These are phyloP conservation scores for Cladosporium halotolerans DNA, from an alignment of 2,329 filamentous ascomycete genomes.

Conservation along the genomic window DNA sequence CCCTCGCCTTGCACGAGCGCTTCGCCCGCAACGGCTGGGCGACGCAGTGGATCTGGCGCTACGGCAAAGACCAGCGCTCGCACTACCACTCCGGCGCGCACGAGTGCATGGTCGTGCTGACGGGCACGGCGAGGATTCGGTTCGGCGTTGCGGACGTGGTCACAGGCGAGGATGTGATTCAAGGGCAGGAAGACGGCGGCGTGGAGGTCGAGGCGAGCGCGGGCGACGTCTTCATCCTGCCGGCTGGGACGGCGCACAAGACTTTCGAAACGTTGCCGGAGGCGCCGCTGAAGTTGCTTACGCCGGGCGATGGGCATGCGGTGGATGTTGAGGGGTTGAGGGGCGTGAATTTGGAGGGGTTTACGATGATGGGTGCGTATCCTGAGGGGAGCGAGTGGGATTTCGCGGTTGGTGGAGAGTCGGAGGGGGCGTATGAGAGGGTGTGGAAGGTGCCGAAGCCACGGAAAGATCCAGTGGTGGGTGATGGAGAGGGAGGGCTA, in stretches of 20 bases:
- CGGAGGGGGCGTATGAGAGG: slow-evolving; percentile 28
- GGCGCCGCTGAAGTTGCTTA: slow-evolving; percentile 36
- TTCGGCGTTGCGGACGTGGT: slow-evolving; percentile 49
- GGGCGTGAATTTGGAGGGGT: slow-evolving; percentile 36
- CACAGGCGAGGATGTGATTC: slow-evolving; percentile 27
- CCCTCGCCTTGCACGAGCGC: slow-evolving; percentile 36
- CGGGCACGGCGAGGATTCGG: slow-evolving; percentile 47
- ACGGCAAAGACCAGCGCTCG: slow-evolving; percentile 31
- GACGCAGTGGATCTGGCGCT: slow-evolving; percentile 52
- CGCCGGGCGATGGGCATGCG: slow-evolving; percentile 39
- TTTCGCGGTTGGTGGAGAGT: slow-evolving; percentile 36
- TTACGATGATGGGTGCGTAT: slow-evolving; percentile 56
- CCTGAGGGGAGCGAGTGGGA: slow-evolving; percentile 46
- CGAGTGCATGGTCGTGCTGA: slow-evolving; percentile 53
- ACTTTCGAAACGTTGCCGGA: slow-evolving; percentile 40
- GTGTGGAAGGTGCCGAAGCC: slow-evolving; percentile 45
- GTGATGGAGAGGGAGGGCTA: slow-evolving; percentile 32
- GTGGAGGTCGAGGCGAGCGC: slow-evolving; percentile 43
- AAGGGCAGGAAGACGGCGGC: slow-evolving; percentile 41
- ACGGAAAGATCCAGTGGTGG: slow-evolving; percentile 44
- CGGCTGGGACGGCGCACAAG: slow-evolving; percentile 52
- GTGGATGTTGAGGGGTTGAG: slow-evolving; percentile 33
- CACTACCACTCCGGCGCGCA: slow-evolving; percentile 54
- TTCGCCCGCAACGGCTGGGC: slow-evolving; percentile 48
- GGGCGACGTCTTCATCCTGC: slow-evolving; percentile 55